phyloP scores from a whole-genome alignment of 2,329 filamentous ascomycete species.

The Nemania sp. region DNA sequence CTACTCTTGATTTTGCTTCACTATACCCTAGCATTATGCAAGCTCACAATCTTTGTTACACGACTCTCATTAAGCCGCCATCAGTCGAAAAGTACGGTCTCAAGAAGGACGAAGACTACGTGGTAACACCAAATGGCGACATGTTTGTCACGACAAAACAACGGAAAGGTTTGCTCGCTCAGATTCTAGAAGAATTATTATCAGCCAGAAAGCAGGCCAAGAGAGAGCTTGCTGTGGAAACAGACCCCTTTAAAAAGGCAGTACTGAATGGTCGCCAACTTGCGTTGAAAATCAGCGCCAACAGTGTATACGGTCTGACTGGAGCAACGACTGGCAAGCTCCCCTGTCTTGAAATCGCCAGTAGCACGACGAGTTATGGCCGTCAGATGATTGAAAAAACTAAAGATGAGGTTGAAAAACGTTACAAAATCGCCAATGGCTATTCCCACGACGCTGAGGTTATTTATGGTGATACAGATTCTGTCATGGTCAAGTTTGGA shows the following conservation, averaged over 20 bases:
- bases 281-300: slow-evolving; percentile 95
- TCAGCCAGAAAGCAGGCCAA: slow-evolving; percentile 95
- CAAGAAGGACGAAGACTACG: slow-evolving; percentile 93
- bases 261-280: slow-evolving; percentile 97
- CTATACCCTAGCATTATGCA: slow-evolving; percentile 99
- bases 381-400: slow-evolving; percentile 99
- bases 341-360: slow-evolving; percentile 93
- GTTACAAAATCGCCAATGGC: slow-evolving; percentile 92
- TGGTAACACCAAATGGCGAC: slow-evolving; percentile 94
- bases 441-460: slow-evolving; percentile 96
- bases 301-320: slow-evolving; percentile 97
- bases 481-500: slow-evolving; percentile 99
- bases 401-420: slow-evolving; percentile 91
- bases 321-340: slow-evolving; percentile 96
- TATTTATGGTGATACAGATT: slow-evolving; percentile 99
- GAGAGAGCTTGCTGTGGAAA: slow-evolving; percentile 87
- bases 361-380: slow-evolving; percentile 96
- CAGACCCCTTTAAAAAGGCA: slow-evolving; percentile 96
- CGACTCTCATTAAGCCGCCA: slow-evolving; percentile 84
- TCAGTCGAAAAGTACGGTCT: slow-evolving; percentile 81
- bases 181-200: slow-evolving; percentile 95
- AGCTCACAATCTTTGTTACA: slow-evolving; percentile 98
- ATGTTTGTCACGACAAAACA: slow-evolving; percentile 90
- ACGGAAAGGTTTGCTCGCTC: slow-evolving; percentile 89
- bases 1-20: slow-evolving; percentile 97